Evolutionary conservation across 2,329 filamentous ascomycete genomes (phyloP).

Genomic region (Trichoderma cornu-damae): DNA sequence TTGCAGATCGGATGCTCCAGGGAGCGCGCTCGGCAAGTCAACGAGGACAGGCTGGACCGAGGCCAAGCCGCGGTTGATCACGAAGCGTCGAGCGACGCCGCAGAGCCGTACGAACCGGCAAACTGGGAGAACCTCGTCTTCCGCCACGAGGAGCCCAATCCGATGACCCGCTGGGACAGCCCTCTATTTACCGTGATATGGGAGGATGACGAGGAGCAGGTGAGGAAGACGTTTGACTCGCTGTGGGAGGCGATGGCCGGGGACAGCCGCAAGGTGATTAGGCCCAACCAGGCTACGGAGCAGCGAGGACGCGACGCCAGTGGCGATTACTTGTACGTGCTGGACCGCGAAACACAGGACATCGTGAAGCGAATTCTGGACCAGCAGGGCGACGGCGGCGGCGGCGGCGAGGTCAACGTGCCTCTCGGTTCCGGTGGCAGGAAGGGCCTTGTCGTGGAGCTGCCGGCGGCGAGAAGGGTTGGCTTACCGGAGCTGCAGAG

Average conservation of each 20-base stretch:
- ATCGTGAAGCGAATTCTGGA: constrained; percentile 66
- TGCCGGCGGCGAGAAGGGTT: constrained; percentile 58
- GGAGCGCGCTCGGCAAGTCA: constrained; percentile 52
- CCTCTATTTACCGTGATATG: constrained; percentile 75
- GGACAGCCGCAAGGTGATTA: constrained; percentile 57
- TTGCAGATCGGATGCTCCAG: constrained; percentile 57
- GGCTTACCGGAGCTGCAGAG: constrained; percentile 73
- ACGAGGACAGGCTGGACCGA: constrained; percentile 51
- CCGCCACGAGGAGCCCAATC: constrained; percentile 80
- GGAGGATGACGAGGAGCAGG: constrained; percentile 63
- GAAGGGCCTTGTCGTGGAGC: constrained; percentile 54
- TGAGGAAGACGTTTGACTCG: constrained; percentile 51
- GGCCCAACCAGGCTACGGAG: constrained; percentile 71
- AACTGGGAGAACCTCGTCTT: constrained; percentile 78
- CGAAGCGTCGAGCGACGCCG: constrained; percentile 15
- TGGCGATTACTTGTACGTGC: constrained; percentile 71
- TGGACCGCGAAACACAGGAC: constrained; percentile 74
- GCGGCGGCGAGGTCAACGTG: constrained; percentile 54
- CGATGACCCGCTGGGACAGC: constrained; percentile 79
- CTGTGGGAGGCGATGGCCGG: constrained; percentile 72
- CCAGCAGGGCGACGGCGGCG: constrained; percentile 66
- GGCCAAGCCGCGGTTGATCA: constrained; percentile 1
- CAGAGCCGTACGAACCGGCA: constrained; percentile 46
- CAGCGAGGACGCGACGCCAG: constrained; percentile 56
- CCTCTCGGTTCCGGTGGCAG: constrained; percentile 32